phyloP scores from a whole-genome alignment of 495 filamentous ascomycete genomes.

The Aspergillus homomorphus region DNA sequence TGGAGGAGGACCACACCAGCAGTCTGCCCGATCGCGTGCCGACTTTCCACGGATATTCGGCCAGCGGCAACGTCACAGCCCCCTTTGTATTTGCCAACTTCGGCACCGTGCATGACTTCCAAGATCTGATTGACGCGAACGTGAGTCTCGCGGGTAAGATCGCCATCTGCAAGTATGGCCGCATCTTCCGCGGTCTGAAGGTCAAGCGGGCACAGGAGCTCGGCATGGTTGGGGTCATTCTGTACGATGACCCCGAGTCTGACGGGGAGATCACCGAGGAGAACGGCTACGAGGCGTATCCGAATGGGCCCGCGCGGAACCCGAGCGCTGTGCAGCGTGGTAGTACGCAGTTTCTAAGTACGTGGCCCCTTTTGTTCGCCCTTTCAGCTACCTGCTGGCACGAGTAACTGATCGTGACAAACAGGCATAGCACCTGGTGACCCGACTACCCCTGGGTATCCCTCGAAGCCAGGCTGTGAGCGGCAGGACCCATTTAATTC shows the following conservation, averaged over 20 bases:
- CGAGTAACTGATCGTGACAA: not conserved
- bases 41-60: slow-evolving; percentile 94
- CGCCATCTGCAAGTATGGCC: slow-evolving; percentile 81
- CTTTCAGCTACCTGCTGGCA: not conserved
- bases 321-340: slow-evolving; percentile 89
- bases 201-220: slow-evolving; percentile 89
- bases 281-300: slow-evolving; percentile 78
- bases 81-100: slow-evolving; percentile 85
- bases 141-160: slow-evolving; percentile 80
- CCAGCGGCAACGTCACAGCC: slow-evolving; percentile 85
- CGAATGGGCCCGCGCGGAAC: slow-evolving; percentile 81
- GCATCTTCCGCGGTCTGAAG: slow-evolving; percentile 86
- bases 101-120: slow-evolving; percentile 78
- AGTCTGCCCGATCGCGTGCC: slow-evolving; percentile 72
- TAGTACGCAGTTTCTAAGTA: slow-evolving; percentile 81
- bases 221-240: slow-evolving; percentile 81
- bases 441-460: slow-evolving; percentile 88
- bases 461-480: slow-evolving; percentile 86
- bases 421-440: slow-evolving; percentile 61
- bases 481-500: slow-evolving; percentile 63
- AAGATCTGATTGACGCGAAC: slow-evolving; percentile 75
- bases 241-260: slow-evolving; percentile 87
- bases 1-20: slow-evolving; percentile 81
- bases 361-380: slow-evolving; percentile 15
- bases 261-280: slow-evolving; percentile 79